Evolutionary conservation across 345 rosid genomes (phyloP).

Genomic region (Laguncularia racemosa): DNA sequence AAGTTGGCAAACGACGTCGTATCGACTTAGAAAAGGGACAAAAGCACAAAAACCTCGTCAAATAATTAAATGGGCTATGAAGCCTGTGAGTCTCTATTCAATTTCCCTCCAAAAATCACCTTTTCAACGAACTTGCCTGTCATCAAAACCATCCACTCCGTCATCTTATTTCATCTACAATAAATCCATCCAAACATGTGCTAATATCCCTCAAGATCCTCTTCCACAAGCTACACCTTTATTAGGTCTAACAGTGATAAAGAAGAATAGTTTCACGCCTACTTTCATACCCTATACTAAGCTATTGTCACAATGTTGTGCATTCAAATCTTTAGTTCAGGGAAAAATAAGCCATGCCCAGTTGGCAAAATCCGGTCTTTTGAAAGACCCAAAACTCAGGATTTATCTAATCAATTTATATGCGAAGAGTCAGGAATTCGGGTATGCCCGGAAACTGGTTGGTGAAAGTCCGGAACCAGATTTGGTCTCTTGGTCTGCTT

Average conservation of each 20-base stretch:
- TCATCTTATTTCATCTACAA: constrained; percentile 3
- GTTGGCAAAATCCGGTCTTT: constrained; percentile 23
- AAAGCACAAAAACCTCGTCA: too few species aligned
- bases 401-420: constrained; percentile 29
- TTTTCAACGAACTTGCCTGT: constrained; percentile 17
- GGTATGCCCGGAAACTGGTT: constrained; percentile 40
- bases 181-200: too few species aligned
- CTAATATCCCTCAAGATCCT: too few species aligned
- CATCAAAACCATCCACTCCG: constrained; percentile 10
- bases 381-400: constrained; percentile 20
- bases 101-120: constrained; percentile 5
- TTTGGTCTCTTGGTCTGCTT: constrained; percentile 57
- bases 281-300: constrained; percentile 18
- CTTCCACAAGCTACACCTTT: too few species aligned
- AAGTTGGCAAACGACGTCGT: too few species aligned
- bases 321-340: constrained; percentile 26
- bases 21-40: too few species aligned
- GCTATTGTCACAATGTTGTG: constrained; percentile 34
- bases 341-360: constrained; percentile 39
- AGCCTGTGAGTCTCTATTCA: too few species aligned
- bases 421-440: constrained; percentile 28
- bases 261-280: background rate
- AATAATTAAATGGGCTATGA: too few species aligned
- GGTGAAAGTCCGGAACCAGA: constrained; percentile 52
- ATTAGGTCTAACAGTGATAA: too few species aligned